phyloP scores from a whole-genome alignment of 805 yeast genomes.

The Candida golubevii region DNA sequence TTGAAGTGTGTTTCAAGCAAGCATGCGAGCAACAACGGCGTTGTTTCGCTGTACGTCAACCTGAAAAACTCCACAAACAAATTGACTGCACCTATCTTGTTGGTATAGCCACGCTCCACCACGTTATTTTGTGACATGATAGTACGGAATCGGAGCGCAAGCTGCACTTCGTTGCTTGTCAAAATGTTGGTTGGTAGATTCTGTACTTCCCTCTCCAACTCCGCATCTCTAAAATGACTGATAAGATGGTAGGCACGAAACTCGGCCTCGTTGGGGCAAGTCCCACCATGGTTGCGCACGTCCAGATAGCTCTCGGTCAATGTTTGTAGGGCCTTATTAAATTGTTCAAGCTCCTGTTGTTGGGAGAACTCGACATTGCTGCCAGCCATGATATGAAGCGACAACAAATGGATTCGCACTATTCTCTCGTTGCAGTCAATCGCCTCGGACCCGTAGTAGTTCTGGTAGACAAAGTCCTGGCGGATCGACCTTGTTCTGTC shows the following conservation, averaged over 20 bases:
- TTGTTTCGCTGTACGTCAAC: conserved; percentile 39
- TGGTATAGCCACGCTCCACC: conserved; percentile 49
- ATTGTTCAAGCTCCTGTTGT: conserved; percentile 94
- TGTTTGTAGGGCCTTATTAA: conserved; percentile 87
- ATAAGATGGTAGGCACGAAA: conserved; percentile 83
- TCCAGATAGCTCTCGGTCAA: conserved; percentile 83
- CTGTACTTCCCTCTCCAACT: conserved; percentile 72
- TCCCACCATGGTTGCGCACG: conserved; percentile 63
- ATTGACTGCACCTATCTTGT: conserved; percentile 52
- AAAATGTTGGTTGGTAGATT: conserved; percentile 56
- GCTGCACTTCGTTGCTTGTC: conserved; percentile 53
- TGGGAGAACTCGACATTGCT: conserved; percentile 68
- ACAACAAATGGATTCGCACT: conserved; percentile 79
- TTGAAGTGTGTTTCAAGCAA: conserved; percentile 76
- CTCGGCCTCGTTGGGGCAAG: conserved; percentile 83
- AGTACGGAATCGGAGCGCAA: conserved; percentile 68
- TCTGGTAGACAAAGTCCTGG: conserved; percentile 95
- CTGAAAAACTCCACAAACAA: conserved; percentile 63
- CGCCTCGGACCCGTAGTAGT: conserved; percentile 90
- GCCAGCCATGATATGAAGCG: conserved; percentile 83
- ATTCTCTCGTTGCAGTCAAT: conserved; percentile 88
- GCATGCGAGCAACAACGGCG: conserved; percentile 69
- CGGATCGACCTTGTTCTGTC: conserved; percentile 94
- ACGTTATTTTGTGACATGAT: conserved; percentile 59
- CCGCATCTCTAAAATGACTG: conserved; percentile 79